phyloP scores from a whole-genome alignment of 2,329 filamentous ascomycete genomes.

The Aspergillus pseudonomiae region DNA sequence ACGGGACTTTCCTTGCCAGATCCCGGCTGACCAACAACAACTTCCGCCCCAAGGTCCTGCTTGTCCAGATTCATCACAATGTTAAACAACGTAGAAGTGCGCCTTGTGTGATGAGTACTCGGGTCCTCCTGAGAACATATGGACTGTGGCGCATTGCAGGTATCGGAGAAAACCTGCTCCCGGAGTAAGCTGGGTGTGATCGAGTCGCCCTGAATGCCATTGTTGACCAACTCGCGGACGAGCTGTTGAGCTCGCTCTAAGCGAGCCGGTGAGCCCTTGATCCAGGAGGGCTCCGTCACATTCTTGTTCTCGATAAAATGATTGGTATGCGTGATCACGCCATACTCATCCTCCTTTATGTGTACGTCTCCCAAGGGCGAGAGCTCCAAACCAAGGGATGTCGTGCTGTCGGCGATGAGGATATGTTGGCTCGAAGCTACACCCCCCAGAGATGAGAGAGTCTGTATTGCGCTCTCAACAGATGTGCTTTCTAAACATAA shows the following conservation, averaged over 20 bases:
- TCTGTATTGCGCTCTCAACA: slow-evolving; percentile 50
- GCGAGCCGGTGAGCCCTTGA: slow-evolving; percentile 37
- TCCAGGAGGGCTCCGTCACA: slow-evolving; percentile 37
- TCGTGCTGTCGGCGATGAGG: slow-evolving; percentile 52
- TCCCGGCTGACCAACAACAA: slow-evolving; percentile 37
- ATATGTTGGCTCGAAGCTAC: slow-evolving; percentile 61
- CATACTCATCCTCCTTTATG: slow-evolving; percentile 38
- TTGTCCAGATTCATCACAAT: slow-evolving; percentile 40
- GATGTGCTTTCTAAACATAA: slow-evolving; percentile 57
- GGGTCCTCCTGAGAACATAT: slow-evolving; percentile 40
- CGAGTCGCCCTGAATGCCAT: slow-evolving; percentile 24
- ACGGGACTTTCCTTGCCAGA: slow-evolving; percentile 32
- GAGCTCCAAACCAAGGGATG: slow-evolving; percentile 31
- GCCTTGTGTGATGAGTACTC: slow-evolving; percentile 27
- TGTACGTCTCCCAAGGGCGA: slow-evolving; percentile 34
- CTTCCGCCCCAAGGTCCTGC: slow-evolving; percentile 31
- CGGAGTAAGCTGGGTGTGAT: slow-evolving; percentile 30
- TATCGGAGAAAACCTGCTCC: slow-evolving; percentile 40
- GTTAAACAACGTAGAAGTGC: slow-evolving; percentile 40
- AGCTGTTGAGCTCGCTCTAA: slow-evolving; percentile 31
- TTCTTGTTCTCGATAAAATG: slow-evolving; percentile 44
- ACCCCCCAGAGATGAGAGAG: slow-evolving; percentile 50
- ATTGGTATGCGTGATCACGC: slow-evolving; percentile 49
- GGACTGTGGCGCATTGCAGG: slow-evolving; percentile 37
- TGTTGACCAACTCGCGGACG: slow-evolving; percentile 25